These are phyloP conservation scores for Cytospora schulzeri DNA, from an alignment of 2,329 filamentous ascomycete species.

Conservation along the genomic window DNA sequence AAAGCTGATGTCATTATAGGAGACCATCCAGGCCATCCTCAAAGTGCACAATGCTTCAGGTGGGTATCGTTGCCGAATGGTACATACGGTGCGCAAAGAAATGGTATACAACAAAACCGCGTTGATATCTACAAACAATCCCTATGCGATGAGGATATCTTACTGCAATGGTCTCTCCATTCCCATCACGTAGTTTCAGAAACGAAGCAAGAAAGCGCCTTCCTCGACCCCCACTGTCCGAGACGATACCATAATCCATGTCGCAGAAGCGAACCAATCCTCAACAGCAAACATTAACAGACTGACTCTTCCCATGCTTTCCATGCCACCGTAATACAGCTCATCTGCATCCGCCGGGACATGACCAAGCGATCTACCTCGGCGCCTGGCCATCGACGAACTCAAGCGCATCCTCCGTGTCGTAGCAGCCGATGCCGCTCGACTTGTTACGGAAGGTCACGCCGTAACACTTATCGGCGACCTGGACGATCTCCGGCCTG, in stretches of 20 bases:
- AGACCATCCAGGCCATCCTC: not conserved
- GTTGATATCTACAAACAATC: conserved; percentile 7
- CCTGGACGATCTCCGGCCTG: conserved; percentile 90
- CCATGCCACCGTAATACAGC: too few species aligned
- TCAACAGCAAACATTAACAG: conserved; percentile 4
- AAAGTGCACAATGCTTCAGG: not conserved
- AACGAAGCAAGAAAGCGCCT: conserved; percentile 15
- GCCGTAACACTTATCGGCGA: conserved; percentile 97
- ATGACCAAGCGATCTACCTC: conserved; percentile 29
- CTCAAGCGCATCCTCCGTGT: conserved; percentile 81
- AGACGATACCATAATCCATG: conserved; percentile 7
- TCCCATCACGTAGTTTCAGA: conserved; percentile 9
- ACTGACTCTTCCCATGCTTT: not conserved
- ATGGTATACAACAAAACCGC: not conserved
- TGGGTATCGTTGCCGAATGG: not conserved
- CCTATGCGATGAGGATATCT: conserved; percentile 15
- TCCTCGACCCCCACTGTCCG: conserved; percentile 4
- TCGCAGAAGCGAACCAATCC: conserved; percentile 16
- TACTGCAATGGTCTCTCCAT: conserved; percentile 2
- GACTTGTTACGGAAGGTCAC: conserved; percentile 94
- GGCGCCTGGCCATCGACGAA: conserved; percentile 85
- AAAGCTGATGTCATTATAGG: not conserved
- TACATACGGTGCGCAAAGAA: not conserved
- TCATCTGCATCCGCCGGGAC: not conserved
- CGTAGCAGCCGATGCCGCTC: conserved; percentile 89